phyloP scores from a whole-genome alignment of 371 early-diverging fungal genomes.

The Vairimorpha apis region DNA sequence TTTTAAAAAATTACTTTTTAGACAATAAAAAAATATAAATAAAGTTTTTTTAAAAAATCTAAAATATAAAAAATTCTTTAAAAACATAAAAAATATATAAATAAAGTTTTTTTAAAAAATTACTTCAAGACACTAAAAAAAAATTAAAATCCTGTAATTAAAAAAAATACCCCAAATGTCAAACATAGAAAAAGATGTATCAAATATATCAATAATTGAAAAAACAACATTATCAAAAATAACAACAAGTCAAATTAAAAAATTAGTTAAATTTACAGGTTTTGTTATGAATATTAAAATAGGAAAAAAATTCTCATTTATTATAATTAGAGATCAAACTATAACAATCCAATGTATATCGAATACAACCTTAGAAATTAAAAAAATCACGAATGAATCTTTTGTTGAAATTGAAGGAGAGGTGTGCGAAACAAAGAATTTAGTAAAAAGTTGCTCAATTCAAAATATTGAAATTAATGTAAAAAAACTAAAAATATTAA shows the following conservation, averaged over 20 bases:
- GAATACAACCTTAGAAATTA: not conserved
- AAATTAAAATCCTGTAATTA: no score
- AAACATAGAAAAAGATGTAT: no score
- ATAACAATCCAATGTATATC: constrained; percentile 49
- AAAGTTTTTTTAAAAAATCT: no score
- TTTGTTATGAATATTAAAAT: constrained; percentile 49
- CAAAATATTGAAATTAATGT: constrained; percentile 55
- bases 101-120: no score
- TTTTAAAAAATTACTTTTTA: no score
- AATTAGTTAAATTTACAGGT: constrained; percentile 49
- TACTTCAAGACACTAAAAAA: no score
- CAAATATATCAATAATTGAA: no score
- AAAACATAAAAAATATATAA: no score
- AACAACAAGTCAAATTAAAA: not conserved
- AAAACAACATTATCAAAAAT: not conserved
- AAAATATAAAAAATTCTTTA: no score
- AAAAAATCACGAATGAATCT: constrained; percentile 47
- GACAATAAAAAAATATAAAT: no score
- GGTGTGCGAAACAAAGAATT: constrained; percentile 25
- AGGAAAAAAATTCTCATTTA: constrained; percentile 48
- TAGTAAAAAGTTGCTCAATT: constrained; percentile 56
- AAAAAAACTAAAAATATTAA: constrained; percentile 29
- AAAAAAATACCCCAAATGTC: no score
- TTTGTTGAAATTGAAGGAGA: constrained; percentile 54
- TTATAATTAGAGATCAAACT: constrained; percentile 53